phyloP scores from a whole-genome alignment of 768 basidiomycete genomes.

The Termitomyces sp. region DNA sequence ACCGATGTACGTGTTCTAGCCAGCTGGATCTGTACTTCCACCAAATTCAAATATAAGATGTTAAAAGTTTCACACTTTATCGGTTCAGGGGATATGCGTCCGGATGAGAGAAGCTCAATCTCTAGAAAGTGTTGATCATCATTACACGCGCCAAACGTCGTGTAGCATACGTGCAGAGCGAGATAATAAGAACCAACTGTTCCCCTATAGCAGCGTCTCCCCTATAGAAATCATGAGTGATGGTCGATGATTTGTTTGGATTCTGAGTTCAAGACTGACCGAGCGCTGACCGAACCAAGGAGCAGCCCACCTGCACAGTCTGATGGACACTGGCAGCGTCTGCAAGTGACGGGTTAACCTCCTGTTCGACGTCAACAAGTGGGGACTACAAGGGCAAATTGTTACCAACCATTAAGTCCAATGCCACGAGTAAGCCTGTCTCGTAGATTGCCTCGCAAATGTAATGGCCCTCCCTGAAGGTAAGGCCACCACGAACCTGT shows the following conservation, averaged over 20 bases:
- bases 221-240: constrained; percentile 24
- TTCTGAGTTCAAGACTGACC: constrained; percentile 41
- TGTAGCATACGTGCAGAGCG: not conserved
- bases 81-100: not conserved
- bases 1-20: too few species aligned
- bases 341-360: constrained; percentile 93
- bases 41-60: too few species aligned
- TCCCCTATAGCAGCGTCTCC: constrained; percentile 37
- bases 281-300: constrained; percentile 76
- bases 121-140: not conserved
- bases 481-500: constrained; percentile 89
- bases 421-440: constrained; percentile 86
- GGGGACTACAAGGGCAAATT: not conserved
- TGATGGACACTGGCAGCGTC: constrained; percentile 73
- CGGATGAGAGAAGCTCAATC: not conserved
- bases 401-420: constrained; percentile 85
- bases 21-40: too few species aligned
- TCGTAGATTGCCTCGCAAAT: constrained; percentile 92
- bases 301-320: constrained; percentile 90
- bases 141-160: not conserved
- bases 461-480: constrained; percentile 98
- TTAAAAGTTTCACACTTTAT: not conserved
- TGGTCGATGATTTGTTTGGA: not conserved
- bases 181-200: not conserved
- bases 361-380: constrained; percentile 38